Conservation (phyloP, 2,329 filamentous ascomycete species). For the Lithohypha guttulata region DNA sequence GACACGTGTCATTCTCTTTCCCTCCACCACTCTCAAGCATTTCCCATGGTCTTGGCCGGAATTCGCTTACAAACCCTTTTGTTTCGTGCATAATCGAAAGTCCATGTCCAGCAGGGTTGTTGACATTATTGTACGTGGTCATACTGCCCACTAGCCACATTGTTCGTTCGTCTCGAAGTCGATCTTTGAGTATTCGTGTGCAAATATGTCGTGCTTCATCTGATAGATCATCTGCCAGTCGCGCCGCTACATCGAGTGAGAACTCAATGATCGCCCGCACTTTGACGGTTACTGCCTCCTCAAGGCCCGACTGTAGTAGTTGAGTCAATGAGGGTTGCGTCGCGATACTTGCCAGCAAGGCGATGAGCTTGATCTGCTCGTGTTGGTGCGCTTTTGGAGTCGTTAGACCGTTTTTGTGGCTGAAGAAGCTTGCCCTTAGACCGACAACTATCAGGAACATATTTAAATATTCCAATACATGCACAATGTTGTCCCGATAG, state of each 20-base stretch:
- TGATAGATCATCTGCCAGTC: conserved; percentile 34
- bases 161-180: conserved; percentile 13
- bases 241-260: conserved; percentile 35
- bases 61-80: conserved; percentile 20
- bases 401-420: conserved; percentile 4
- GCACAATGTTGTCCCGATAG: conserved; percentile 4
- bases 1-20: conserved; percentile 18
- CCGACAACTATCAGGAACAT: conserved; percentile 18
- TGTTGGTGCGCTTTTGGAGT: conserved; percentile 14
- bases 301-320: conserved; percentile 25
- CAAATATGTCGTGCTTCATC: conserved; percentile 35
- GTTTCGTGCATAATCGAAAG: conserved; percentile 13
- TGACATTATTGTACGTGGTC: conserved; percentile 12
- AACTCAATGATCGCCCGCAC: conserved; percentile 21
- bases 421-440: conserved; percentile 6
- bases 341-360: conserved; percentile 23
- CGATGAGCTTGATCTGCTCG: conserved; percentile 19
- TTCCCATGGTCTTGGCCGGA: conserved; percentile 21
- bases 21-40: conserved; percentile 20
- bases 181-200: conserved; percentile 32
- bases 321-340: conserved; percentile 24
- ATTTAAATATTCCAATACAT: conserved; percentile 13
- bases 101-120: conserved; percentile 15
- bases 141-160: conserved; percentile 19
- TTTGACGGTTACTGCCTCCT: conserved; percentile 20